Evolutionary conservation across 1,284 basidiomycete species (phyloP).

Genomic region (Tausonia pullulans): DNA sequence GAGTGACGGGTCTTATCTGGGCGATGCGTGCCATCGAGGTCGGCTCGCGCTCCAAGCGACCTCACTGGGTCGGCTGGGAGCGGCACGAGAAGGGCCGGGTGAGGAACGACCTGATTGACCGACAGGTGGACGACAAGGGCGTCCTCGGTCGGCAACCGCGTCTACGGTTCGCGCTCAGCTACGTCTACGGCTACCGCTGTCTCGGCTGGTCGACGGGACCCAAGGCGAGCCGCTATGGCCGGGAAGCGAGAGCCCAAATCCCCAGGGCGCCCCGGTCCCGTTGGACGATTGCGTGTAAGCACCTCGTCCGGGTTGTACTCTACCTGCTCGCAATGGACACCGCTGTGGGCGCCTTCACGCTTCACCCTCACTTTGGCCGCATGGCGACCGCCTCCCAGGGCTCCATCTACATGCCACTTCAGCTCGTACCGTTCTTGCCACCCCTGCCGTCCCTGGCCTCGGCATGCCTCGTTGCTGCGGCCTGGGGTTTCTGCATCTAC

Average conservation of each 20-base stretch:
- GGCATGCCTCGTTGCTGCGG: not conserved
- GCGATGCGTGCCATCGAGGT: conserved; percentile 1
- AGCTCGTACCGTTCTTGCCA: not conserved
- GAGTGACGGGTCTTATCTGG: not conserved
- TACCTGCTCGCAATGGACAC: not conserved
- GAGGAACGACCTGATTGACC: not conserved
- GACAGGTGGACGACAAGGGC: too few relatives aligned
- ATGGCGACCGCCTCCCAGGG: not conserved
- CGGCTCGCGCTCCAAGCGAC: not conserved
- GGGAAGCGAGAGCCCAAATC: too few relatives aligned
- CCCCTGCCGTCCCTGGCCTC: not conserved
- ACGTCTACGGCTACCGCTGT: not conserved
- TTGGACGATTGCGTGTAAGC: too few relatives aligned
- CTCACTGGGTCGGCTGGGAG: not conserved
- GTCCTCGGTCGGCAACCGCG: not conserved
- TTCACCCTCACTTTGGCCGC: not conserved
- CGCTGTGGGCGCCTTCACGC: not conserved
- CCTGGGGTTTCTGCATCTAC: conserved; percentile 1
- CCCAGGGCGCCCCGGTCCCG: too few relatives aligned
- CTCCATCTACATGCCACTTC: not conserved
- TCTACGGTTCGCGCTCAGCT: not conserved
- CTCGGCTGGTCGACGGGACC: not conserved
- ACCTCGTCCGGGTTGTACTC: too few relatives aligned
- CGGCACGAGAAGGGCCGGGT: not conserved
- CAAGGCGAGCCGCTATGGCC: too few relatives aligned